Percentiles rank a stretch among this genome's conserved stretches.
Conservation (phyloP, 2,329 filamentous ascomycete genomes). For the Calonectria naviculata region DNA sequence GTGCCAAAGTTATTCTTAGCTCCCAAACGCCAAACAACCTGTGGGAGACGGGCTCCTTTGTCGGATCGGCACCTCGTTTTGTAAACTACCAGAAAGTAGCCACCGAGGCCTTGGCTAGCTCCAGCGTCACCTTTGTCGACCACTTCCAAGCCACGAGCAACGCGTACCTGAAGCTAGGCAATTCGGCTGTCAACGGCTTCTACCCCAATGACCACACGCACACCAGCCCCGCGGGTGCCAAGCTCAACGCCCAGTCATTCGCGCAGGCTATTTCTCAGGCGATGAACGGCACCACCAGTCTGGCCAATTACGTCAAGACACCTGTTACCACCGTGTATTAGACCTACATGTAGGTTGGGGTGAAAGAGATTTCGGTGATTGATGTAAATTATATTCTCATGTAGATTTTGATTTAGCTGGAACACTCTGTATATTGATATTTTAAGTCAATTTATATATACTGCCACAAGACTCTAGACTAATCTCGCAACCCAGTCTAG, state of each 20-base stretch:
- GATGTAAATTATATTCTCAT: neutral
- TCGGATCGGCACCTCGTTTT: conserved; percentile 62
- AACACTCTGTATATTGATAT: neutral
- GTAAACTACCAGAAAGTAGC: conserved; percentile 63
- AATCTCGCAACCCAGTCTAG: too few species aligned
- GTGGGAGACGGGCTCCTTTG: conserved; percentile 67
- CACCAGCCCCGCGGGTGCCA: conserved; percentile 66
- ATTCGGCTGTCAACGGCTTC: conserved; percentile 59
- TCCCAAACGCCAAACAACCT: conserved; percentile 68
- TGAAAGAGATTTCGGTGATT: neutral
- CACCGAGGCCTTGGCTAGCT: conserved; percentile 46
- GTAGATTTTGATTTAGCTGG: neutral
- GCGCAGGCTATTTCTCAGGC: conserved; percentile 45
- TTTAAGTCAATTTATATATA: too few species aligned
- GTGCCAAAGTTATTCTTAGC: conserved; percentile 69
- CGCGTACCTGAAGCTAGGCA: conserved; percentile 62
- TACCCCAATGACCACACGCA: conserved; percentile 74
- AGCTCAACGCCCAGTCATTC: conserved; percentile 67
- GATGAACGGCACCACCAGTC: conserved; percentile 42
- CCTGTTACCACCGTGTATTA: conserved; percentile 38
- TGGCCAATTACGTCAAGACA: conserved; percentile 40
- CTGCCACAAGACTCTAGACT: too few species aligned
- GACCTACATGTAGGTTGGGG: too few species aligned
- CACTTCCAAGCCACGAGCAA: conserved; percentile 69
- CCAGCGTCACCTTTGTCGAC: conserved; percentile 66